Base-by-base conservation (phyloP, 140 eudicot genomes). In the Anethum foeniculum region DNA sequence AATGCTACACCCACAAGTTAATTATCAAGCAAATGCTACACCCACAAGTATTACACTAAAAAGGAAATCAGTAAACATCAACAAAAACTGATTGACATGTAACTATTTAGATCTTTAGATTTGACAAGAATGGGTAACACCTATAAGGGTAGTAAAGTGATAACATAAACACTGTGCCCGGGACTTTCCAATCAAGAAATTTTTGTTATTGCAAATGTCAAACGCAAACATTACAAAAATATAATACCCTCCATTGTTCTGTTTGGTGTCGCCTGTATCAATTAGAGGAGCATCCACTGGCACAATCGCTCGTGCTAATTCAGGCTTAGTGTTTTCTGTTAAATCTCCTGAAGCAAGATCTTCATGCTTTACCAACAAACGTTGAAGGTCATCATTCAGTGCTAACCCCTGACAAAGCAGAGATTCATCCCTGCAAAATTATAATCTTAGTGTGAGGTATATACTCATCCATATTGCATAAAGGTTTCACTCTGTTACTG, bases 361-460 rank as follows among this genome's bases (percentile, higher is more conserved):
- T 81, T 95, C 97, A 79, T 95, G 97, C 88, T 90, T 95, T 73
- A 89, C 91, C 79, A 95, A 83, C 44, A 91, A 86, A 51, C 95
- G 87, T 77, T 92, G 91, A 86, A 95, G 81, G 87, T 95, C 97
- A 81, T 95, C 99, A 82, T 95, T 92, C 84, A 95, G 86, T 34
- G 97, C 93, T 75, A 95, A 83, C 71, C 99, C 99, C 88, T 85
- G 97, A 82, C 93, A 84, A 77, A 95, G 83, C 58, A 95, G 82
- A 2, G 96, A 90, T 85, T 94, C 98, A 83, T 94, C 97, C 85
- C 98, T 93, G 80, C 81, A 84, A 74, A 71, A 80, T 51, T 6
- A 41, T 43, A 80, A 10, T 38, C 62, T 7, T 58, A 7, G 11
- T 58, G 69, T 62, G 69, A 62, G 34, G 32, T 11, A 25, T 62